phyloP scores from a whole-genome alignment of 352 stramenopile genomes.

The Pythium diclinum region DNA sequence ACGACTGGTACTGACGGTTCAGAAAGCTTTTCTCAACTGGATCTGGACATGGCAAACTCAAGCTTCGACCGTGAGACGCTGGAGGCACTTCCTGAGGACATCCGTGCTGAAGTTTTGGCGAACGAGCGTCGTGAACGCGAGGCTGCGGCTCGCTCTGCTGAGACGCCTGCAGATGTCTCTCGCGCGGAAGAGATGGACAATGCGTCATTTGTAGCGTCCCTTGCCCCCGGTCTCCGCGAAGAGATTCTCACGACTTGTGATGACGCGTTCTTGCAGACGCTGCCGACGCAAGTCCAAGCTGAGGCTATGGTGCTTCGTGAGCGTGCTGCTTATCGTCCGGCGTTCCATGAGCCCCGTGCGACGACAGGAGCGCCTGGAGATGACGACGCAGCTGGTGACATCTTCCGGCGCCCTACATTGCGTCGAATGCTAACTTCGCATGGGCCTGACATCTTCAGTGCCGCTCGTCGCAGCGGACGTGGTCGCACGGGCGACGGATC shows the following conservation, averaged over 20 bases:
- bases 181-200: conserved; percentile 98
- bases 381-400: conserved; percentile 43
- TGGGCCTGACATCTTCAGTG: conserved; percentile 42
- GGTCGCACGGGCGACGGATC: conserved; percentile 44
- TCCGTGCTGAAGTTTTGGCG: conserved; percentile 95
- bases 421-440: conserved; percentile 81
- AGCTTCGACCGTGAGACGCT: conserved; percentile 94
- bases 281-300: conserved; percentile 92
- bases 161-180: conserved; percentile 88
- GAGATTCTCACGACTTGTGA: conserved; percentile 97
- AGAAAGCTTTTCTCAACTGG: conserved; percentile 73
- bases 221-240: conserved; percentile 93
- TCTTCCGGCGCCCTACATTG: conserved; percentile 72
- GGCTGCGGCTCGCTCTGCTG: conserved; percentile 56
- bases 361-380: conserved; percentile 19
- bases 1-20: conserved; percentile 27
- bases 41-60: conserved; percentile 84
- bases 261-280: conserved; percentile 92
- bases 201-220: conserved; percentile 95
- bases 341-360: conserved; percentile 48
- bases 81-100: conserved; percentile 95
- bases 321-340: conserved; percentile 76
- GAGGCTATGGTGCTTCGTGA: conserved; percentile 96
- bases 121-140: conserved; percentile 94
- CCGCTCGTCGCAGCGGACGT: conserved; percentile 29